Evolutionary conservation across 2,329 filamentous ascomycete species (phyloP).

Genomic region (Pseudocercospora fijiensis): DNA sequence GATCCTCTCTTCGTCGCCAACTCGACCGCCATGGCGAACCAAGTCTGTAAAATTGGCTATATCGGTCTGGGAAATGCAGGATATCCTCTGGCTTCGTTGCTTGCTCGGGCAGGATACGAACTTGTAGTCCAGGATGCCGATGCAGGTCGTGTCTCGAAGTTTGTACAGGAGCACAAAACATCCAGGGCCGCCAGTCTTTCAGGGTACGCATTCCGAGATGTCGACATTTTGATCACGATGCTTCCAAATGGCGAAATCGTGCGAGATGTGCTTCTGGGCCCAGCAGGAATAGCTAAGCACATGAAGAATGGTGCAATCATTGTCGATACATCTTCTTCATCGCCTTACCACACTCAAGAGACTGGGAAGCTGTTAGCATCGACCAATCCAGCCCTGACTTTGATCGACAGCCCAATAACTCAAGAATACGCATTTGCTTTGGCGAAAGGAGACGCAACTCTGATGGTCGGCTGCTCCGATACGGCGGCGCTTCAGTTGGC

Average conservation of each 20-base stretch:
- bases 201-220: constrained; percentile 27
- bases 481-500: constrained; percentile 30
- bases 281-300: constrained; percentile 26
- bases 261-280: constrained; percentile 29
- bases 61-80: constrained; percentile 37
- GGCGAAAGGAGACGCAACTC: constrained; percentile 35
- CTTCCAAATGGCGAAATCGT: constrained; percentile 36
- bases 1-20: no score
- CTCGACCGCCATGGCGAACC: neutral
- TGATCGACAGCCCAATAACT: constrained; percentile 38
- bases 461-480: constrained; percentile 38
- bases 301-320: constrained; percentile 32
- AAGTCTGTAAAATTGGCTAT: constrained; percentile 27
- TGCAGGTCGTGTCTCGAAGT: constrained; percentile 14
- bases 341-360: constrained; percentile 35
- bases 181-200: constrained; percentile 18
- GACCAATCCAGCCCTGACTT: constrained; percentile 27
- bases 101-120: constrained; percentile 31
- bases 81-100: constrained; percentile 33
- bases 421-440: constrained; percentile 36
- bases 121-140: constrained; percentile 33
- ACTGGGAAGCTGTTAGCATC: constrained; percentile 32
- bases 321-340: constrained; percentile 37
- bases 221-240: constrained; percentile 36
- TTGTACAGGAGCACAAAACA: constrained; percentile 21